Conservation (phyloP, 768 basidiomycete genomes). For the Astraeus odoratus region DNA sequence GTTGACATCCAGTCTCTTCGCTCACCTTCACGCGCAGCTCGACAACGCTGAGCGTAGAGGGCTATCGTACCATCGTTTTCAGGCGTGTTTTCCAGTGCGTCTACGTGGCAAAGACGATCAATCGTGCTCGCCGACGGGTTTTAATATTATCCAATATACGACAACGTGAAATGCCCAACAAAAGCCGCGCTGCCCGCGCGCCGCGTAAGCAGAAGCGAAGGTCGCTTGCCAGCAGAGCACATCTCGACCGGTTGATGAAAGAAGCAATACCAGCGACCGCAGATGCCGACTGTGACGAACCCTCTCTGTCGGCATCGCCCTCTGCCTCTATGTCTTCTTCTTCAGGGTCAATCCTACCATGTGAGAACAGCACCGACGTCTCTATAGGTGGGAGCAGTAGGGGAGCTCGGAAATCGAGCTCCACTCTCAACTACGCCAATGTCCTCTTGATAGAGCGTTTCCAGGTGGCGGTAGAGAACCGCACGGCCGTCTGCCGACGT, state of each 20-base stretch:
- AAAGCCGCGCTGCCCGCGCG: neutral
- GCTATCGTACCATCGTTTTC: no score
- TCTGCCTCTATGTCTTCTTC: neutral
- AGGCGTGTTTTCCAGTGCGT: no score
- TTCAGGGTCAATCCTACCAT: neutral
- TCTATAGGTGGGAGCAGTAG: no score
- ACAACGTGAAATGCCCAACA: neutral
- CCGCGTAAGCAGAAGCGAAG: constrained; percentile 19
- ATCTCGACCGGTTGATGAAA: constrained; percentile 18
- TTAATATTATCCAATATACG: neutral
- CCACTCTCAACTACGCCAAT: constrained; percentile 18
- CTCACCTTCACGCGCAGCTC: neutral
- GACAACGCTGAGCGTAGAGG: no score
- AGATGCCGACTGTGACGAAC: neutral
- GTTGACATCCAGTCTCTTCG: constrained; percentile 29
- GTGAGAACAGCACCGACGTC: neutral
- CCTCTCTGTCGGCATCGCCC: neutral
- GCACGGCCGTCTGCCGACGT: constrained; percentile 21
- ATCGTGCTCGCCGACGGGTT: no score
- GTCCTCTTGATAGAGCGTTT: constrained; percentile 22
- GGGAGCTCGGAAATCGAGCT: neutral
- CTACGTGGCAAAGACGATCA: no score
- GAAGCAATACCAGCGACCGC: constrained; percentile 5
- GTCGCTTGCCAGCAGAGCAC: constrained; percentile 18
- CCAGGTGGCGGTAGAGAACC: constrained; percentile 21